Evolutionary conservation across 768 basidiomycete species (phyloP), one percentile per base, ranked within the genome.

Genomic region (Hygrophoropsis aurantiaca): DNA sequence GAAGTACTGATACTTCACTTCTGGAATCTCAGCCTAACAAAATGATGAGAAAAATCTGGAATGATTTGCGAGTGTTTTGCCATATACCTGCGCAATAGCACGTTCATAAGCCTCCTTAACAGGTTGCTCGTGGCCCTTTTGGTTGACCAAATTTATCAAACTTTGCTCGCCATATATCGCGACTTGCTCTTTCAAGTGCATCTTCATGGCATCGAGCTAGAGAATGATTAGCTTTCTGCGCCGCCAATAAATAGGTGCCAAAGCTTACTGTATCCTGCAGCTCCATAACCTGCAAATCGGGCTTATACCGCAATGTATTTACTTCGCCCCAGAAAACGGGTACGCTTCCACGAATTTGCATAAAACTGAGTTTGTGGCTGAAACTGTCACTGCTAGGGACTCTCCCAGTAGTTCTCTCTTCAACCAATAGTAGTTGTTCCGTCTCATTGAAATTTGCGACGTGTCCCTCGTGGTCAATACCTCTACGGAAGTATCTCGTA

Each of bases 391-490:
- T 57, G 40, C 64, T 60, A 15, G 66, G 66, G 33, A 66, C 65
- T 20, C 67, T 65, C 30, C 73, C 74, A 20, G 67, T 67, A 24
- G 72, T 69, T 39, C 73, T 74, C 40, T 73, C 75, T 50, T 92
- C 89, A 11, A 94, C 76, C 13, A 95, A 74, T 21, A 95, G 72
- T 49, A 99, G 74, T 64, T 98, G 97, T 62, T 99, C 97, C 5
- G 97, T 95, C 68, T 99, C 97, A 64, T 97, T 97, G 71, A 92
- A 98, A 68, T 99, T 99, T 47, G 94, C 92, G 34, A 90, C 90
- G 62, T 97, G 81, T 2, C 94, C 97, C 8, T 87, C 74, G 16
- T 81, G 72, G 64, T 98, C 94, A 55, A 99, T 78, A 4, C 97
- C 97, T 39, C 97, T 85, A 16, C 92, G 81, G 71, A 98, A 97